phyloP scores from a whole-genome alignment of 768 basidiomycete species.

The Pisolithus tinctorius region DNA sequence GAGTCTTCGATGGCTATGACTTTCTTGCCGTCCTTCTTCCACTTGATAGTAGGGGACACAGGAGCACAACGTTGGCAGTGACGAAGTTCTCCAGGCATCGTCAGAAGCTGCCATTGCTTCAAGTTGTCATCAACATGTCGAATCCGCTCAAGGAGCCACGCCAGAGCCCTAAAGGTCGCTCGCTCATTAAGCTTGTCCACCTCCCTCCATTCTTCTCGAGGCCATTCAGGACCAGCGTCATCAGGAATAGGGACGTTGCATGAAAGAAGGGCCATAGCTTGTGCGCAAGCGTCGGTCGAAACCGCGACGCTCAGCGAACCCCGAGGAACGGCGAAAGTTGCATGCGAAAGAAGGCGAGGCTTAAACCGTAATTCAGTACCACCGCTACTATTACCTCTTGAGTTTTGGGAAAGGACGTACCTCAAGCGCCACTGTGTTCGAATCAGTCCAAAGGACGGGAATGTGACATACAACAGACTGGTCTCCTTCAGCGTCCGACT shows the following conservation, averaged over 20 bases:
- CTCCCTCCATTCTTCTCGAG: slow-evolving; percentile 62
- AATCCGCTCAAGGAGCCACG: slow-evolving; percentile 85
- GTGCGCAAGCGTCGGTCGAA: slow-evolving; percentile 57
- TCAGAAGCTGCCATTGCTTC: slow-evolving; percentile 58
- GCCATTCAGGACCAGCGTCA: slow-evolving; percentile 77
- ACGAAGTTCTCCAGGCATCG: slow-evolving; percentile 36
- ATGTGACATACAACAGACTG: slow-evolving; percentile 52
- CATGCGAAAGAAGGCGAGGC: slow-evolving; percentile 48
- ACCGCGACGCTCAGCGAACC: slow-evolving; percentile 44
- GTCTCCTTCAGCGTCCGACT: slow-evolving; percentile 43
- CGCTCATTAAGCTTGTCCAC: slow-evolving; percentile 87
- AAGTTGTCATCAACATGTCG: slow-evolving; percentile 65
- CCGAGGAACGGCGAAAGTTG: slow-evolving; percentile 60
- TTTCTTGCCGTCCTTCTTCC: slow-evolving; percentile 56
- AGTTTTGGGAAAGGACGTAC: slow-evolving; percentile 32
- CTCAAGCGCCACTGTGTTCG: slow-evolving; percentile 42
- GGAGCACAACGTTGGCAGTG: slow-evolving; percentile 83
- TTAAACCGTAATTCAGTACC: slow-evolving; percentile 21
- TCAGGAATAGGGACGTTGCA: slow-evolving; percentile 67
- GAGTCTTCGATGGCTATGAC: slow-evolving; percentile 75
- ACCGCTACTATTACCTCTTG: background rate
- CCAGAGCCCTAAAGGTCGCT: slow-evolving; percentile 67
- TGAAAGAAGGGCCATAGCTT: slow-evolving; percentile 72
- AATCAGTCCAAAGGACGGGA: slow-evolving; percentile 58
- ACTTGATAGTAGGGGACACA: slow-evolving; percentile 63